A percentile compares a stretch with the other conserved stretches of the same genome.
These are phyloP conservation scores for Eremochloa ophiuroides DNA, from an alignment of 176 grass and related monocot genomes.

Conservation along the genomic window DNA sequence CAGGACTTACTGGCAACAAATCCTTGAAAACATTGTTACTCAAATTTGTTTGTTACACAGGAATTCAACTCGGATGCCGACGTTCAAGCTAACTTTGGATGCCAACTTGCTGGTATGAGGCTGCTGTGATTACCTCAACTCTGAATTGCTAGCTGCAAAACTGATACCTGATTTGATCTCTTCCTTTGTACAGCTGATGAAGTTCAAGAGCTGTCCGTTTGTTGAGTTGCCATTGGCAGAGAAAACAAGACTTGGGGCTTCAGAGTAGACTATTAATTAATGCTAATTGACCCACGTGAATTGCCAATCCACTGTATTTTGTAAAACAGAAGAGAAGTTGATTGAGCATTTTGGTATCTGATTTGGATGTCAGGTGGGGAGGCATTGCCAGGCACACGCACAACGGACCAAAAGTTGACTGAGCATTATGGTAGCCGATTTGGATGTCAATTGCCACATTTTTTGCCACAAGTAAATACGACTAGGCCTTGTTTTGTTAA, in stretches of 20 bases:
- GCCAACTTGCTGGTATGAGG: conserved; percentile 37
- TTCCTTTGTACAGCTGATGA: conserved; percentile 30
- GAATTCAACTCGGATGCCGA: conserved; percentile 37
- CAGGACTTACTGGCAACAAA: not conserved
- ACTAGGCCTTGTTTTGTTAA: too few relatives aligned
- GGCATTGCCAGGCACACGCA: too few relatives aligned
- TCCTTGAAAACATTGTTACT: not conserved
- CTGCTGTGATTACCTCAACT: not conserved
- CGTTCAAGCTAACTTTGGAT: conserved; percentile 41
- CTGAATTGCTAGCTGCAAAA: not conserved
- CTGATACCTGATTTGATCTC: conserved; percentile 5
- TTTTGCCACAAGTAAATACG: too few relatives aligned
- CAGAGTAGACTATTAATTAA: not conserved
- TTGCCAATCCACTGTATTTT: not conserved
- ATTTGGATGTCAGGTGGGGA: too few relatives aligned
- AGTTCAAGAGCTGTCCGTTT: conserved; percentile 2
- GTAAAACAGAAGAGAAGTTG: not conserved
- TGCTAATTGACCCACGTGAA: not conserved
- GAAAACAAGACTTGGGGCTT: not conserved
- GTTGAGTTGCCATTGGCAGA: not conserved
- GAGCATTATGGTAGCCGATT: too few relatives aligned
- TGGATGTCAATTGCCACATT: too few relatives aligned
- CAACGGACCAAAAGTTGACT: too few relatives aligned
- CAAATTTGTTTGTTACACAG: not conserved
- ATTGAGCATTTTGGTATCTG: too few relatives aligned